A percentile compares a stretch with the other conserved stretches of the same genome.
These are phyloP conservation scores for Pneumocystis carinii DNA, from an alignment of 1,139 yeast species.

Conservation along the genomic window DNA sequence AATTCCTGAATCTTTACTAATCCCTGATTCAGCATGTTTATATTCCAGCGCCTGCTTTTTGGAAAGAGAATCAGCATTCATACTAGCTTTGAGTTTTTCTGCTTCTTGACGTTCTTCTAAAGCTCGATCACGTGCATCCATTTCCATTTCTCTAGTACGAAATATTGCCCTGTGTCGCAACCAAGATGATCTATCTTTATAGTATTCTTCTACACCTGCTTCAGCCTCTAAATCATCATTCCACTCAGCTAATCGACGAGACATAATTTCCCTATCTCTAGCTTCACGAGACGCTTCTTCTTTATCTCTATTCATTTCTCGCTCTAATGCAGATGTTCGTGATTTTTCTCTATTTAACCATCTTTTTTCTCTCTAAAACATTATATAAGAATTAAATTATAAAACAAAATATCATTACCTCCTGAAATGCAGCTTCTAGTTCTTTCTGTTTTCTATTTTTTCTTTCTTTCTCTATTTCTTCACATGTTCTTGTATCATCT, in stretches of 20 bases:
- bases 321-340: constrained; percentile 15
- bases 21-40: background rate
- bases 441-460: constrained; percentile 13
- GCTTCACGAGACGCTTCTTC: constrained; percentile 11
- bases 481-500: constrained; percentile 10
- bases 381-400: background rate
- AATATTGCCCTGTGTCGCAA: constrained; percentile 19
- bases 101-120: constrained; percentile 7
- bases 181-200: constrained; percentile 24
- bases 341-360: constrained; percentile 17
- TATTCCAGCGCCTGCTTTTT: background rate
- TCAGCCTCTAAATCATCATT: constrained; percentile 16
- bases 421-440: constrained; percentile 14
- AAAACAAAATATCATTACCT: background rate
- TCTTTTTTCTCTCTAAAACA: constrained; percentile 13
- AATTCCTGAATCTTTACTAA: background rate
- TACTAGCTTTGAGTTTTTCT: background rate
- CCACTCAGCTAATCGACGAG: constrained; percentile 14
- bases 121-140: constrained; percentile 20
- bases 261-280: constrained; percentile 5
- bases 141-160: constrained; percentile 20
- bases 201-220: constrained; percentile 19
- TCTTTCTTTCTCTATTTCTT: constrained; percentile 13
- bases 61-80: background rate
- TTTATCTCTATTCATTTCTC: constrained; percentile 14